Percentiles rank a stretch among this genome's conserved stretches.
Evolutionary conservation across 305 asterid species (phyloP).

Genomic region (Coffea humblotiana): DNA sequence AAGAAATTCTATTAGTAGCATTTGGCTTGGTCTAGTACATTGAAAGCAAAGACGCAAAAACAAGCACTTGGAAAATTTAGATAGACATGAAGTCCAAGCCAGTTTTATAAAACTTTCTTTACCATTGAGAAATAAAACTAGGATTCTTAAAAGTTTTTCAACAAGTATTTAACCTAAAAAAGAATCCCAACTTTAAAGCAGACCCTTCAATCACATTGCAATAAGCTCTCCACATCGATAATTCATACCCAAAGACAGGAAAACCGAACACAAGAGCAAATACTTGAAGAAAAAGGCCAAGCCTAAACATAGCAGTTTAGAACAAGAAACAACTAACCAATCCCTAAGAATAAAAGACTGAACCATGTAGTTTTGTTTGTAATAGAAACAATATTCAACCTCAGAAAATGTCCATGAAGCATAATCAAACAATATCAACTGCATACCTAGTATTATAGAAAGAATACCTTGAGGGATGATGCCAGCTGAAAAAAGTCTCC

Average conservation of each 20-base stretch:
- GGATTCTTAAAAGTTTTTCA: not conserved
- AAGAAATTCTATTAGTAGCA: not conserved
- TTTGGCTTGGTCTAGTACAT: not conserved
- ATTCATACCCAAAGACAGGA: not conserved
- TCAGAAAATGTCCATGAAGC: not conserved
- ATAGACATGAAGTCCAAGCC: not conserved
- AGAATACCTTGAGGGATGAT: constrained; percentile 66
- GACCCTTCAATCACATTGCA: not conserved
- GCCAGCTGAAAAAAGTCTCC: constrained; percentile 92
- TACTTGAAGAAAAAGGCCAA: not conserved
- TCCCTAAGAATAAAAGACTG: not conserved
- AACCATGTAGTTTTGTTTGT: not conserved
- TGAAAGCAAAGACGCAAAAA: not conserved
- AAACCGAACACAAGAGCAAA: no score
- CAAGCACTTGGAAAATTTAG: not conserved
- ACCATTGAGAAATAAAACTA: no score
- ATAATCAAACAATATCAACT: not conserved
- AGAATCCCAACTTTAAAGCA: not conserved
- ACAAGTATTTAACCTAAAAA: not conserved
- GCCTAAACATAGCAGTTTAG: no score
- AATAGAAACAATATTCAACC: not conserved
- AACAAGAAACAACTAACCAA: not conserved
- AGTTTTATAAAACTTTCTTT: not conserved
- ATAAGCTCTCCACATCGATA: not conserved
- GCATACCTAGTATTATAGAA: not conserved